Conservation (phyloP, 306 rosid genomes). For the Malus asiatica region DNA sequence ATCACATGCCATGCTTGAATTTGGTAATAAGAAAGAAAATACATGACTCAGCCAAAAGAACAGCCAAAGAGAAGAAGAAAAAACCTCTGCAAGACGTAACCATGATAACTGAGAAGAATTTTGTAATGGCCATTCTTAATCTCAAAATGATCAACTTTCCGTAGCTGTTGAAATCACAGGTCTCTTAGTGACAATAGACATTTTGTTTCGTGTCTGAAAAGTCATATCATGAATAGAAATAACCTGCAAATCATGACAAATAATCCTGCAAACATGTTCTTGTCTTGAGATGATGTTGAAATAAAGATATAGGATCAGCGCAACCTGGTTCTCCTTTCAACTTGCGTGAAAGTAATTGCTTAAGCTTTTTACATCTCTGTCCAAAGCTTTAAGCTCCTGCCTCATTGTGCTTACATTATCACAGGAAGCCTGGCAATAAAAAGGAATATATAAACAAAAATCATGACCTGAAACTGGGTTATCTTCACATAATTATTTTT, state of each 20-base stretch:
- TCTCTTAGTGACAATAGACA: conserved; percentile 15
- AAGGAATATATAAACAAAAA: neutral
- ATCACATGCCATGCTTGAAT: conserved; percentile 5
- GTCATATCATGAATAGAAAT: conserved; percentile 14
- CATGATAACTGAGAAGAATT: conserved; percentile 60
- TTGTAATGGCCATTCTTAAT: conserved; percentile 40
- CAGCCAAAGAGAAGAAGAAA: neutral
- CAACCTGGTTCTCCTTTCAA: conserved; percentile 47
- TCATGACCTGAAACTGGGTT: neutral
- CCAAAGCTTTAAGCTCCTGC: conserved; percentile 43
- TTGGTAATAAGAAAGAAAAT: conserved; percentile 4
- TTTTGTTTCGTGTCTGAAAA: conserved; percentile 4
- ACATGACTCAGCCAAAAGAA: neutral
- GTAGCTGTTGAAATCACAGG: conserved; percentile 40
- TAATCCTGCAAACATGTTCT: conserved; percentile 41
- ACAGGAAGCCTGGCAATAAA: conserved; percentile 22
- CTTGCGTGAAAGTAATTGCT: conserved; percentile 49
- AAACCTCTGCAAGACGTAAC: conserved; percentile 57
- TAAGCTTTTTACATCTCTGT: conserved; percentile 40
- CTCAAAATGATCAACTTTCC: conserved; percentile 64
- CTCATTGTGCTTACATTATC: conserved; percentile 23
- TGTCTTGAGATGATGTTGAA: conserved; percentile 53
- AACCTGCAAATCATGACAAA: conserved; percentile 72
- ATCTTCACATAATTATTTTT: neutral
- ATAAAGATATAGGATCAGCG: conserved; percentile 31